A percentile compares a stretch with the other conserved stretches of the same genome.
Conservation (phyloP, 2,329 filamentous ascomycete species). For the Beauveria caledonica region DNA sequence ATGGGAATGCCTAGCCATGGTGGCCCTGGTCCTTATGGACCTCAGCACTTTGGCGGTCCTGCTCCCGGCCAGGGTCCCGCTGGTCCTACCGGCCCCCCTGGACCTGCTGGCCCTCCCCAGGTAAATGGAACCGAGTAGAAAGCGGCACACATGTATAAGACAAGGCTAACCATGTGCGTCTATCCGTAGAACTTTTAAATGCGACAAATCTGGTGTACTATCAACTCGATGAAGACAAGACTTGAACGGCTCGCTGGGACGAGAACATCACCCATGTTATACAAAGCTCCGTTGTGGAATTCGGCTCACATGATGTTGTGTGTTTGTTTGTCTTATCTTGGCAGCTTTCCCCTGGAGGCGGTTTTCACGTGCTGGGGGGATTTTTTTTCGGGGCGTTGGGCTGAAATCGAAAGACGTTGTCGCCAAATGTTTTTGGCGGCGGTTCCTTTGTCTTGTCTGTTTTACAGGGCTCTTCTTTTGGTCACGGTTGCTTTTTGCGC, state of each 20-base stretch:
- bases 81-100: constrained; percentile 30
- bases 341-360: constrained; percentile 14
- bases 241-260: neutral
- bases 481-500: constrained; percentile 22
- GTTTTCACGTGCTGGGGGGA: constrained; percentile 16
- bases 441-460: neutral
- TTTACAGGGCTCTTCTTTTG: constrained; percentile 7
- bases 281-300: constrained; percentile 2
- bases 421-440: constrained; percentile 11
- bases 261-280: neutral
- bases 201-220: neutral
- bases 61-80: constrained; percentile 33
- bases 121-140: constrained; percentile 19
- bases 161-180: constrained; percentile 5
- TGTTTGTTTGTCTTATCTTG: constrained; percentile 18
- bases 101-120: constrained; percentile 32
- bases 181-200: constrained; percentile 8
- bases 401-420: constrained; percentile 16
- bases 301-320: constrained; percentile 15
- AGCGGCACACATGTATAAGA: constrained; percentile 9
- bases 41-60: constrained; percentile 39
- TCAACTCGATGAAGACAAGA: constrained; percentile 8
- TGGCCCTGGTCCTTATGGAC: constrained; percentile 36
- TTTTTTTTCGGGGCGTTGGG: constrained; percentile 19
- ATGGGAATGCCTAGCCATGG: constrained; percentile 39